A percentile compares a stretch with the other conserved stretches of the same genome.
Conservation (phyloP, 1,139 yeast species). For the Taiozyma sp. region DNA sequence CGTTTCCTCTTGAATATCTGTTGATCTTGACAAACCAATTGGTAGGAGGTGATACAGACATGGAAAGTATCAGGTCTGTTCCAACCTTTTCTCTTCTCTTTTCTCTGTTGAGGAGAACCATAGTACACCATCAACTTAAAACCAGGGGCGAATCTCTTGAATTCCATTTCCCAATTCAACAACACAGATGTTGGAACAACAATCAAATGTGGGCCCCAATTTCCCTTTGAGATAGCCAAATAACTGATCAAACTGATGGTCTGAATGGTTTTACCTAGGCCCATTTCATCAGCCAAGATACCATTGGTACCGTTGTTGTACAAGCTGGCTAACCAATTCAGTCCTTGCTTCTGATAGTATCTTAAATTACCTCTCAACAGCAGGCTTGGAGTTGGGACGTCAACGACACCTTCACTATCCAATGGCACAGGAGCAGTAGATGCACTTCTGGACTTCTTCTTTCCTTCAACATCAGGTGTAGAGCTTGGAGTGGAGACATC, state of each 20-base stretch:
- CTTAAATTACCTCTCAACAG: conserved; percentile 79
- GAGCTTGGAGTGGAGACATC: conserved; percentile 23
- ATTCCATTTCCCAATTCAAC: conserved; percentile 99
- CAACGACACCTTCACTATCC: conserved; percentile 45
- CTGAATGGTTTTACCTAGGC: conserved; percentile 95
- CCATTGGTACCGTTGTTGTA: conserved; percentile 94
- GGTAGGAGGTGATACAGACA: conserved; percentile 95
- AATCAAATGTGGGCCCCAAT: conserved; percentile 98
- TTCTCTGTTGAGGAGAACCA: conserved; percentile 97
- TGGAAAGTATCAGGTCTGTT: conserved; percentile 94
- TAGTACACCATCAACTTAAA: conserved; percentile 93
- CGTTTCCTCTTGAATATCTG: conserved; percentile 86
- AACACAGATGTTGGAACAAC: conserved; percentile 98
- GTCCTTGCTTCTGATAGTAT: conserved; percentile 92
- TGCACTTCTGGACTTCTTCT: conserved; percentile 21
- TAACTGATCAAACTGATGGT: conserved; percentile 85
- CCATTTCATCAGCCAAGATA: conserved; percentile 98
- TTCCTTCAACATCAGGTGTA: conserved; percentile 22
- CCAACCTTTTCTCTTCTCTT: conserved; percentile 96
- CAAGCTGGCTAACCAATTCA: conserved; percentile 94
- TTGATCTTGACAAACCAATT: conserved; percentile 93
- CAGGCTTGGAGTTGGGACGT: conserved; percentile 64
- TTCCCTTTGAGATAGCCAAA: conserved; percentile 87
- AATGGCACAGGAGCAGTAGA: conserved; percentile 20
- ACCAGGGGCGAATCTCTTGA: conserved; percentile 97